phyloP scores from a whole-genome alignment of 1,284 basidiomycete genomes.

The Cerrena zonata region DNA sequence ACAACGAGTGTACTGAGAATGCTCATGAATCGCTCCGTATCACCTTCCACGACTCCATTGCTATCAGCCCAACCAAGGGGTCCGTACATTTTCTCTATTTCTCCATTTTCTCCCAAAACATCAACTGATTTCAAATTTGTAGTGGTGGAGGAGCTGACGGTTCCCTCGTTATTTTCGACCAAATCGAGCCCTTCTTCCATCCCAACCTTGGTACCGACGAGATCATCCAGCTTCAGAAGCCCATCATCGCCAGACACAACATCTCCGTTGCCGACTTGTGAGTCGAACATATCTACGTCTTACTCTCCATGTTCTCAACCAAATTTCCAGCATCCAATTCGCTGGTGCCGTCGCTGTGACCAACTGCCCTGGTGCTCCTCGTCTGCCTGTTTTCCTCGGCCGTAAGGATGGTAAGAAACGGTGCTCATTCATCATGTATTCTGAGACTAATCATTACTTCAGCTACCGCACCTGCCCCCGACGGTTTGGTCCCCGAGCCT shows the following conservation, averaged over 20 bases:
- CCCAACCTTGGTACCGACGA: slow-evolving; percentile 26
- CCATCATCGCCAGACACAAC: slow-evolving; percentile 21
- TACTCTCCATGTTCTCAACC: neutral
- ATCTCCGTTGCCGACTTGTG: slow-evolving; percentile 24
- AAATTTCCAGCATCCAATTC: slow-evolving; percentile 22
- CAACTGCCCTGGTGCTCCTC: too few relatives aligned
- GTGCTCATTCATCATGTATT: too few relatives aligned
- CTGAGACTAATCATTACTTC: too few relatives aligned
- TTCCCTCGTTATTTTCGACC: slow-evolving; percentile 15
- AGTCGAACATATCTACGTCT: neutral
- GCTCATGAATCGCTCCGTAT: slow-evolving; percentile 37
- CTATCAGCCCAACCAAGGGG: slow-evolving; percentile 23
- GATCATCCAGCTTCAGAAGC: slow-evolving; percentile 21
- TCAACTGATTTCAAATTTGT: too few relatives aligned
- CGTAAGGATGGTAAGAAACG: slow-evolving; percentile 25
- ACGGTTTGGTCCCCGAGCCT: too few relatives aligned
- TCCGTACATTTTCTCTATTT: slow-evolving; percentile 5
- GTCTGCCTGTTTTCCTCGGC: slow-evolving; percentile 23
- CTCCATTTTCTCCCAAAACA: neutral
- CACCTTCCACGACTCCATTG: slow-evolving; percentile 40
- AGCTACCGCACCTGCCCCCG: too few relatives aligned
- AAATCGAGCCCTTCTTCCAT: slow-evolving; percentile 17
- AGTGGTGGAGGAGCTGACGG: slow-evolving; percentile 25
- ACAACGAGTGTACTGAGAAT: slow-evolving; percentile 35
- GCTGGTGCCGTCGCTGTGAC: slow-evolving; percentile 26